These are phyloP conservation scores for Verticillium zaregamsianum DNA, from an alignment of 2,329 filamentous ascomycete species.

Conservation along the genomic window DNA sequence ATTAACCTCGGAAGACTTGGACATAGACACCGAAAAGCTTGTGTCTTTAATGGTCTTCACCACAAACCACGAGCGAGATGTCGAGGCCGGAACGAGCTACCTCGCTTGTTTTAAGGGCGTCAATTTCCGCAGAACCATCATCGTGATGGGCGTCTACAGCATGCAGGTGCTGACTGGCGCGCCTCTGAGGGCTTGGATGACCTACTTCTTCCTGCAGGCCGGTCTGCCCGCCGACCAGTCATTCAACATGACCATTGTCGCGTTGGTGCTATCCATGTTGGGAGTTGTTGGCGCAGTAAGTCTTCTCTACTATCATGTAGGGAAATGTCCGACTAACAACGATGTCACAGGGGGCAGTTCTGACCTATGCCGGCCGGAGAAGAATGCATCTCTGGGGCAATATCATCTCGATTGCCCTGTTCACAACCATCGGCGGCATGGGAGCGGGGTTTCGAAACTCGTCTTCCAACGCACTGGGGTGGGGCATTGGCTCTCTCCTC, in stretches of 20 bases:
- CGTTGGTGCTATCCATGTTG: conserved; percentile 29
- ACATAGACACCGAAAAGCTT: conserved; percentile 19
- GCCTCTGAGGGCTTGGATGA: conserved; percentile 17
- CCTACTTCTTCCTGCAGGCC: conserved; percentile 31
- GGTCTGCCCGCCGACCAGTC: conserved; percentile 28
- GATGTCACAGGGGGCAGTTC: conserved; percentile 32
- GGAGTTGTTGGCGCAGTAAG: conserved; percentile 28
- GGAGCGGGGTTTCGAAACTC: conserved; percentile 22
- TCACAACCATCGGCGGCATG: conserved; percentile 28
- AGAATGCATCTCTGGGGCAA: conserved; percentile 38
- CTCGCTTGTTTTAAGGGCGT: conserved; percentile 37
- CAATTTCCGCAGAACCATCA: conserved; percentile 33
- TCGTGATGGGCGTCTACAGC: conserved; percentile 26
- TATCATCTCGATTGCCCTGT: conserved; percentile 20
- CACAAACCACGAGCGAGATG: conserved; percentile 14
- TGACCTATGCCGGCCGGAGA: conserved; percentile 34
- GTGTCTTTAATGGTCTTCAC: conserved; percentile 15
- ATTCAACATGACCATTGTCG: conserved; percentile 41
- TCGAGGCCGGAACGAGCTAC: conserved; percentile 33
- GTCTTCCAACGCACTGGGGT: conserved; percentile 16
- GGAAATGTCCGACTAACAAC: too few relatives aligned
- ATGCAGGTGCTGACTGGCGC: conserved; percentile 26
- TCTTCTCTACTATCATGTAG: too few relatives aligned
- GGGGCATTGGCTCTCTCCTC: conserved; percentile 31
- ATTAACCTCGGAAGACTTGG: conserved; percentile 22